These are phyloP conservation scores for Hypoxylon sp. DNA, from an alignment of 2,329 filamentous ascomycete genomes.

Conservation along the genomic window DNA sequence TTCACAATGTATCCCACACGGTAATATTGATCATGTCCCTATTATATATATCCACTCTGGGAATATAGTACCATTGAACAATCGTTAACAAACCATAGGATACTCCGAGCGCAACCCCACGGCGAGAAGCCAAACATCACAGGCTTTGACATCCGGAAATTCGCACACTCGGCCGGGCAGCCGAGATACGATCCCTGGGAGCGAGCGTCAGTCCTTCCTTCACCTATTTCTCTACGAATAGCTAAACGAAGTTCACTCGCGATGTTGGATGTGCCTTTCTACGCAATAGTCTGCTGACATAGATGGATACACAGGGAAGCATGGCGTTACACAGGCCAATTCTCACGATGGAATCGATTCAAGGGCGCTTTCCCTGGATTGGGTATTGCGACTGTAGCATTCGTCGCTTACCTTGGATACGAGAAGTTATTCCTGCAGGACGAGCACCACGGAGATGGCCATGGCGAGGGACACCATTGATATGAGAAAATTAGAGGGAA, in stretches of 20 bases:
- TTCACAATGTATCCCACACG: conserved; percentile 57
- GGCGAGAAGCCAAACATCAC: conserved; percentile 81
- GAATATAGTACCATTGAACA: neutral
- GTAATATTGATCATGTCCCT: conserved; percentile 43
- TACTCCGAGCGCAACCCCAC: conserved; percentile 65
- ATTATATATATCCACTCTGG: neutral
- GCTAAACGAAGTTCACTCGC: neutral
- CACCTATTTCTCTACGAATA: neutral
- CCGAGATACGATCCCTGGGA: conserved; percentile 78
- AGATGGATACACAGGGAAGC: conserved; percentile 77
- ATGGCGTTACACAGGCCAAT: conserved; percentile 93
- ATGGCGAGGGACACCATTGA: conserved; percentile 73
- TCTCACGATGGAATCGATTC: conserved; percentile 91
- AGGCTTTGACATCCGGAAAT: conserved; percentile 89
- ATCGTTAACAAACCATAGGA: conserved; percentile 54
- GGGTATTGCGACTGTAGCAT: conserved; percentile 92
- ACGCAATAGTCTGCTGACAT: conserved; percentile 20
- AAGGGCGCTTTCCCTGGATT: conserved; percentile 89
- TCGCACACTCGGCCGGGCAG: conserved; percentile 78
- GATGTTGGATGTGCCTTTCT: neutral
- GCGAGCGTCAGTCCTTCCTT: conserved; percentile 66
- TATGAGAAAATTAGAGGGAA: conserved; percentile 28
- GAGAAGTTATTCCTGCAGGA: conserved; percentile 90
- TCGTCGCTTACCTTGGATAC: conserved; percentile 89
- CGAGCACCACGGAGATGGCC: conserved; percentile 71